phyloP scores from a whole-genome alignment of 106 monocot species.

The Dactylorhiza incarnata region DNA sequence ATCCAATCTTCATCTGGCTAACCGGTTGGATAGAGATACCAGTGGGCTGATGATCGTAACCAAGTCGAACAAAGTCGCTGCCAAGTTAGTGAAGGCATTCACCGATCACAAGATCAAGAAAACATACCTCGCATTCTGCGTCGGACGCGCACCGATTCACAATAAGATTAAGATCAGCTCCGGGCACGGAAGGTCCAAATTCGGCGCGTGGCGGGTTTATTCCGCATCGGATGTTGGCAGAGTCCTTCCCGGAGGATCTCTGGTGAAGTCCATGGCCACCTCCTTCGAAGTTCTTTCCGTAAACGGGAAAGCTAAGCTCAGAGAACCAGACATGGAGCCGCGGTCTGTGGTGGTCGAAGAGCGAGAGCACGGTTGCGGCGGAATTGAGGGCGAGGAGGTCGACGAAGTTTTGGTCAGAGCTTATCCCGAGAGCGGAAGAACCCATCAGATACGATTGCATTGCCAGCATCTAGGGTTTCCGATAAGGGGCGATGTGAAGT shows the following conservation, averaged over 20 bases:
- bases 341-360: slow-evolving; percentile 23
- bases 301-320: slow-evolving; percentile 22
- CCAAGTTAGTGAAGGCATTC: slow-evolving; percentile 66
- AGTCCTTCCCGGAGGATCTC: slow-evolving; percentile 65
- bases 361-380: slow-evolving; percentile 4
- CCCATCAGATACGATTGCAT: slow-evolving; percentile 88
- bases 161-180: slow-evolving; percentile 44
- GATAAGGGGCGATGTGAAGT: slow-evolving; percentile 84
- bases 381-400: slow-evolving; percentile 9
- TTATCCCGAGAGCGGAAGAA: slow-evolving; percentile 72
- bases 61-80: slow-evolving; percentile 61
- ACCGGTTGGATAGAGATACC: slow-evolving; percentile 88
- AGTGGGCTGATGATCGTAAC: slow-evolving; percentile 91
- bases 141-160: slow-evolving; percentile 38
- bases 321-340: slow-evolving; percentile 17
- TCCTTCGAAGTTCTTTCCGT: slow-evolving; percentile 47
- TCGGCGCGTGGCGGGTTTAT: slow-evolving; percentile 89
- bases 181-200: slow-evolving; percentile 79
- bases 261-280: slow-evolving; percentile 64
- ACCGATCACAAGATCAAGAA: slow-evolving; percentile 71
- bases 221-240: slow-evolving; percentile 43
- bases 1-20: slow-evolving; percentile 75
- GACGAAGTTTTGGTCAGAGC: slow-evolving; percentile 58
- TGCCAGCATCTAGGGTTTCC: slow-evolving; percentile 84
- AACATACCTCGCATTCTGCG: slow-evolving; percentile 67